Evolutionary conservation across 768 basidiomycete species (phyloP).

Genomic region (Mycena crocata): DNA sequence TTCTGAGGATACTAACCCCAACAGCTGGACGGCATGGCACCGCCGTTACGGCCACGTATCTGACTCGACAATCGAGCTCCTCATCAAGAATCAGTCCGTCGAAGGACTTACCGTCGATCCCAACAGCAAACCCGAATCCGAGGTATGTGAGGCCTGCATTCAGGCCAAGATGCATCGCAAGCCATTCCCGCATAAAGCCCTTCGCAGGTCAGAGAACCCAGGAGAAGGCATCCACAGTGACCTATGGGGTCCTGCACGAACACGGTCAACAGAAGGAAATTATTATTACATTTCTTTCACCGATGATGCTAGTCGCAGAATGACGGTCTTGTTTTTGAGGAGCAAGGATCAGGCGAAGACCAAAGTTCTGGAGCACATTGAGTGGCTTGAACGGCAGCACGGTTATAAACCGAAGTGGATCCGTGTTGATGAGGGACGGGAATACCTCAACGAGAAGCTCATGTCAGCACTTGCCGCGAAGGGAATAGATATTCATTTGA

Average conservation of each 20-base stretch:
- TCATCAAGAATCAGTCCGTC: background rate
- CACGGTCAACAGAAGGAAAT: background rate
- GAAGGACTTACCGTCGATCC: slow-evolving; percentile 19
- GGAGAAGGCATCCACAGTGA: slow-evolving; percentile 17
- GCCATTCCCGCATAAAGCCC: slow-evolving; percentile 14
- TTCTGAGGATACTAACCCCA: background rate
- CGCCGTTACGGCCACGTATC: slow-evolving; percentile 9
- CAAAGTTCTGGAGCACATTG: slow-evolving; percentile 31
- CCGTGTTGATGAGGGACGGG: slow-evolving; percentile 43
- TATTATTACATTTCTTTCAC: background rate
- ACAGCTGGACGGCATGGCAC: slow-evolving; percentile 22
- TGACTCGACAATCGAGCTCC: slow-evolving; percentile 1
- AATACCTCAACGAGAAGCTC: slow-evolving; percentile 42
- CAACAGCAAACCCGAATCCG: background rate
- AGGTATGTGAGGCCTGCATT: slow-evolving; percentile 20
- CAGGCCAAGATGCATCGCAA: slow-evolving; percentile 17
- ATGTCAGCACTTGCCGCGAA: slow-evolving; percentile 32
- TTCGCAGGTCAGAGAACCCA: background rate
- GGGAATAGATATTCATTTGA: slow-evolving; percentile 45
- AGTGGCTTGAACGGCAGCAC: slow-evolving; percentile 27
- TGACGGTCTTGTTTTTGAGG: slow-evolving; percentile 29
- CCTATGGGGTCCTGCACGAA: slow-evolving; percentile 5
- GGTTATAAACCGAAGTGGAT: slow-evolving; percentile 24
- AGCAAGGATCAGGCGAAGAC: slow-evolving; percentile 30
- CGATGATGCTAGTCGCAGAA: slow-evolving; percentile 27